These are phyloP conservation scores for Vaccinium corymbosum DNA, from an alignment of 148 eudicot species.

Conservation along the genomic window DNA sequence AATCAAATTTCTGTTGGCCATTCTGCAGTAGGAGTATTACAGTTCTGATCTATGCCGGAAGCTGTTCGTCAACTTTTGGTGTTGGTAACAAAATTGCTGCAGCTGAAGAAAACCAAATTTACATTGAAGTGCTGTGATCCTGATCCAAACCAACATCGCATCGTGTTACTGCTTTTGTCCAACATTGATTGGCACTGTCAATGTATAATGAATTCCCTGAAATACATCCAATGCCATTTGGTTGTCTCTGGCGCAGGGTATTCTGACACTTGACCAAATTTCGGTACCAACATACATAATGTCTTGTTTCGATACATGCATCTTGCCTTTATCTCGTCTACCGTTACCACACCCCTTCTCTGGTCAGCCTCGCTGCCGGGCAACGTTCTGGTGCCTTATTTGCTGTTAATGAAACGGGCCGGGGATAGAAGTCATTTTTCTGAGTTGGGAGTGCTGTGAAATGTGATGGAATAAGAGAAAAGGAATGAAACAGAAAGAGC, in stretches of 20 bases:
- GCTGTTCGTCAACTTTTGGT: not conserved
- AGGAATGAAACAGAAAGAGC: too few species aligned
- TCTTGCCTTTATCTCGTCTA: conserved; percentile 65
- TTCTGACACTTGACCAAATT: not conserved
- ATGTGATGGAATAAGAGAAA: too few species aligned
- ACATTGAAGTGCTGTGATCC: not conserved
- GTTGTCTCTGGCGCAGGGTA: not conserved
- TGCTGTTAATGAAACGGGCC: too few species aligned
- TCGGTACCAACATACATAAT: conserved; percentile 33
- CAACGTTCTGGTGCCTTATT: too few species aligned
- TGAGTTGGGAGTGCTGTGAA: too few species aligned
- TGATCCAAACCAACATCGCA: not conserved
- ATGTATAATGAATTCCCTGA: not conserved
- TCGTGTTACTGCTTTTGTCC: not conserved
- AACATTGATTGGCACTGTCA: not conserved
- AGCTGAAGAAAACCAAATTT: not conserved
- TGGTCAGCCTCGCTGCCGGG: conserved; percentile 67
- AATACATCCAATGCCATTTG: not conserved
- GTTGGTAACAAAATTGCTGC: not conserved
- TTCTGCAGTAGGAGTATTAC: not conserved
- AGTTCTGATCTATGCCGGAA: not conserved
- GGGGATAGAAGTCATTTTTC: too few species aligned
- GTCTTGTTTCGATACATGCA: conserved; percentile 59
- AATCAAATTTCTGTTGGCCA: not conserved
- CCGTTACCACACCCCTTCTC: conserved; percentile 34